These are phyloP conservation scores for Sporisorium scitamineum DNA, from an alignment of 1,284 basidiomycete genomes.

Conservation along the genomic window DNA sequence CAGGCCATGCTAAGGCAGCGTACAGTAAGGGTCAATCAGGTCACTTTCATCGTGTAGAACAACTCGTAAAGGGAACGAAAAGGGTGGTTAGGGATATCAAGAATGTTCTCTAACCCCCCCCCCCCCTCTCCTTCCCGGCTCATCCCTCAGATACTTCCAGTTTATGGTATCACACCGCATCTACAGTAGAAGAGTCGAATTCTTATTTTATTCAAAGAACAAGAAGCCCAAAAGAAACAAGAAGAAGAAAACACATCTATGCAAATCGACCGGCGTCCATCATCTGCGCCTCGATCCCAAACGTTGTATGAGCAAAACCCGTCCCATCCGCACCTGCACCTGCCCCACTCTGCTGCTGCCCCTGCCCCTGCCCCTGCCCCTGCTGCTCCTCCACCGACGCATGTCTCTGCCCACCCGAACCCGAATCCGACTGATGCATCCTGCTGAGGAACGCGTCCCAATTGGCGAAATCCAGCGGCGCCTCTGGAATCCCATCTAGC, in stretches of 20 bases:
- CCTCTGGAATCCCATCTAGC: conserved; percentile 53
- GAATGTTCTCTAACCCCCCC: conserved; percentile 27
- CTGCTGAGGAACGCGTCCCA: conserved; percentile 52
- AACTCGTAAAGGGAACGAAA: conserved; percentile 46
- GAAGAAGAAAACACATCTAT: conserved; percentile 10
- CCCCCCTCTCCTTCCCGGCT: too few species aligned
- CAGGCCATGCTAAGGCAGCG: conserved; percentile 7
- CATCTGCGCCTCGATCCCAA: conserved; percentile 50
- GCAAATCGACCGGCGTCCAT: conserved; percentile 49
- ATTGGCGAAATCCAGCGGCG: conserved; percentile 53
- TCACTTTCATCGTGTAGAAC: conserved; percentile 45
- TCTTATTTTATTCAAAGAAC: too few species aligned
- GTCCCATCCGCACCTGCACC: conserved; percentile 8
- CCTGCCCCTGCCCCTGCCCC: background rate
- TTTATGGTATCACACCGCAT: too few species aligned
- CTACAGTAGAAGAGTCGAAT: too few species aligned
- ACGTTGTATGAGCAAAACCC: conserved; percentile 32
- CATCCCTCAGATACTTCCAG: too few species aligned
- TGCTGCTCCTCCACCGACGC: conserved; percentile 1
- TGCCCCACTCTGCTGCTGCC: background rate
- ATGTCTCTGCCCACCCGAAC: background rate
- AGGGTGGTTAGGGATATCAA: conserved; percentile 42
- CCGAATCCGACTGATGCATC: conserved; percentile 11
- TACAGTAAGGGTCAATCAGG: conserved; percentile 15
- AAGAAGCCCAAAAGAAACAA: too few species aligned